These are phyloP conservation scores for Phytophthora podocarpi DNA, from an alignment of 352 stramenopile species.

Conservation along the genomic window DNA sequence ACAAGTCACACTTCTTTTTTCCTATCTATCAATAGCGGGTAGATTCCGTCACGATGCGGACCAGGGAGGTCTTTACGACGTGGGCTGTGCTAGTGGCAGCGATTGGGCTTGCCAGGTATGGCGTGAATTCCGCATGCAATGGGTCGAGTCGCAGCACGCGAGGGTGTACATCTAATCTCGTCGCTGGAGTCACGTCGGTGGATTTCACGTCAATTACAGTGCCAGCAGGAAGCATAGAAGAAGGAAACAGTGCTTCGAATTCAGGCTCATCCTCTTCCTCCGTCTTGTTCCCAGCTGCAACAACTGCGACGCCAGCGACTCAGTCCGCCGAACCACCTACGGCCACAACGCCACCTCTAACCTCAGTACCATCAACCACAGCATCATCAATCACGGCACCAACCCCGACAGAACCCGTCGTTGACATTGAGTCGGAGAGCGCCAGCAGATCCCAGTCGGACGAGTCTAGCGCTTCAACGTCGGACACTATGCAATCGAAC, in stretches of 20 bases:
- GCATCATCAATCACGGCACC: background rate
- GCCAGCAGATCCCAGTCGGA: background rate
- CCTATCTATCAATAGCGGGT: slow-evolving; percentile 1
- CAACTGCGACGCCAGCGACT: background rate
- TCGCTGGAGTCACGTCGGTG: background rate
- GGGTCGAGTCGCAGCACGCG: slow-evolving; percentile 5
- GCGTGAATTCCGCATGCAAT: slow-evolving; percentile 3
- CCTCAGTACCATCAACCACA: background rate
- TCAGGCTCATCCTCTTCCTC: slow-evolving; percentile 5
- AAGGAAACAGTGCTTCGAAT: slow-evolving; percentile 3
- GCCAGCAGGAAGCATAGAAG: background rate
- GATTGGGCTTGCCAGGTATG: background rate
- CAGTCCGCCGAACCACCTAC: background rate
- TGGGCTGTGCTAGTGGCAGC: background rate
- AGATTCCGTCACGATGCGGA: slow-evolving; percentile 8
- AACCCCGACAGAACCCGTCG: background rate
- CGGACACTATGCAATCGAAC: slow-evolving; percentile 3
- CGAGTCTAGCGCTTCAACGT: slow-evolving; percentile 5
- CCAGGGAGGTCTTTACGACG: slow-evolving; percentile 1
- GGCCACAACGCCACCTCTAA: background rate
- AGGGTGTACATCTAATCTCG: background rate
- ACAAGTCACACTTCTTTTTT: slow-evolving; percentile 24
- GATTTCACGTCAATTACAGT: background rate
- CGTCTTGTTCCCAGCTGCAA: background rate
- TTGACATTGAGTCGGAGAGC: background rate